A percentile compares a stretch with the other conserved stretches of the same genome.
phyloP scores from a whole-genome alignment of 2,329 filamentous ascomycete genomes.

The Fusarium longipes region DNA sequence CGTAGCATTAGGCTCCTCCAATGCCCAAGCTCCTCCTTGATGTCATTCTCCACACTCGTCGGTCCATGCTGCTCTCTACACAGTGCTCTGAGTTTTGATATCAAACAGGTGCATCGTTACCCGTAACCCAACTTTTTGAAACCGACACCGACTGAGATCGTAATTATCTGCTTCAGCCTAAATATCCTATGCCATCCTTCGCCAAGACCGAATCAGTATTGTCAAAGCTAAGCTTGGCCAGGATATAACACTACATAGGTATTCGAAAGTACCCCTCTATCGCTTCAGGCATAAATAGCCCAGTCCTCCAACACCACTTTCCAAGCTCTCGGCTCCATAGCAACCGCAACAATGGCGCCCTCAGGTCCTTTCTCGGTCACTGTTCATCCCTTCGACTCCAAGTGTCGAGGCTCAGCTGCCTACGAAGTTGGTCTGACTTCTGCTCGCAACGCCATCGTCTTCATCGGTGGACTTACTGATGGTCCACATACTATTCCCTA shows the following conservation, averaged over 20 bases:
- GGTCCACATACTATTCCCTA: conserved; percentile 75
- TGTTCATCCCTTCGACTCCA: conserved; percentile 60
- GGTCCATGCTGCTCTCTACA: not conserved
- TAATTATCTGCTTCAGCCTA: not conserved
- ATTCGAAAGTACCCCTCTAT: conserved; percentile 9
- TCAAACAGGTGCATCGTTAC: not conserved
- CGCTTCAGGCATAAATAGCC: conserved; percentile 1
- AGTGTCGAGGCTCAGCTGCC: conserved; percentile 55
- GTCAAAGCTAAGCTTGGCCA: not conserved
- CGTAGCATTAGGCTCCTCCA: not conserved
- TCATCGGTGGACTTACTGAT: conserved; percentile 77
- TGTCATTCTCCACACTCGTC: conserved; percentile 22
- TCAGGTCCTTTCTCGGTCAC: conserved; percentile 55
- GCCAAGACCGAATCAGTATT: not conserved
- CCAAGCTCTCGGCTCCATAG: not conserved
- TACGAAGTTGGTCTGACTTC: conserved; percentile 59
- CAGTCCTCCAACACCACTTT: not conserved
- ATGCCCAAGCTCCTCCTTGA: conserved; percentile 7
- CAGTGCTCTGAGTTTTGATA: not conserved
- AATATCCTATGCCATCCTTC: not conserved
- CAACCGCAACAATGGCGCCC: conserved; percentile 40
- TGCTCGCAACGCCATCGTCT: conserved; percentile 70
- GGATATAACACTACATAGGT: conserved; percentile 22
- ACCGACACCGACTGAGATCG: not conserved
- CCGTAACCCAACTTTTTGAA: not conserved